Percentiles rank a stretch among this genome's conserved stretches.
phyloP scores from a whole-genome alignment of 164 flowering plant genomes.

The Dillenia turbinata region DNA sequence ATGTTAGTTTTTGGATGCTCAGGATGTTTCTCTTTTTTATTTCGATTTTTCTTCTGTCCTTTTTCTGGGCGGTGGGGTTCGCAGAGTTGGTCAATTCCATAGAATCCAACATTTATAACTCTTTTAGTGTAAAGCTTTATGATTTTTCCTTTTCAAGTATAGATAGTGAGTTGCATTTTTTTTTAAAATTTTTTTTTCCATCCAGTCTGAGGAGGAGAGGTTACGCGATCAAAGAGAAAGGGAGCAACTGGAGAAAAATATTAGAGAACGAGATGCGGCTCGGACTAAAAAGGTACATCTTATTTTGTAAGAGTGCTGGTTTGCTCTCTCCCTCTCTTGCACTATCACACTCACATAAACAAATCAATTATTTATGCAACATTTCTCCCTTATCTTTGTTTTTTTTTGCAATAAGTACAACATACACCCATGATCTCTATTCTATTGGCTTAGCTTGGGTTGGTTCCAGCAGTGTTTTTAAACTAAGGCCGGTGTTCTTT shows the following conservation, averaged over 20 bases:
- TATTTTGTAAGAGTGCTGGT: not conserved
- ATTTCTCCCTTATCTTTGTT: too few relatives aligned
- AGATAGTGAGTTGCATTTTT: not conserved
- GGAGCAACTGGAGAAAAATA: constrained; percentile 69
- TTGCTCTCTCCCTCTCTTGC: not conserved
- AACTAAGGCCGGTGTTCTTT: too few relatives aligned
- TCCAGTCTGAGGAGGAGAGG: constrained; percentile 86
- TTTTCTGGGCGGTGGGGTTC: not conserved
- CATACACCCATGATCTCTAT: too few relatives aligned
- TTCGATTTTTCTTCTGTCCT: not conserved
- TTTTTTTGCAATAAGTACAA: too few relatives aligned
- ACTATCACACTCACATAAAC: too few relatives aligned
- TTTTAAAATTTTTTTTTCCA: constrained; percentile 1
- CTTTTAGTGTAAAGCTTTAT: not conserved
- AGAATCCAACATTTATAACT: too few relatives aligned
- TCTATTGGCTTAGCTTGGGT: too few relatives aligned
- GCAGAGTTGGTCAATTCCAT: not conserved
- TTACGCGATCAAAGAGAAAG: constrained; percentile 81
- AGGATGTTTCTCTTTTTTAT: not conserved
- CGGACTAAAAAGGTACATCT: constrained; percentile 73
- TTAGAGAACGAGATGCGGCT: constrained; percentile 83
- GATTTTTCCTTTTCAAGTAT: not conserved
- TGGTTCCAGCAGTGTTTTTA: too few relatives aligned
- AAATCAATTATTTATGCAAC: too few relatives aligned
- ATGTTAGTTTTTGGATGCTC: not conserved